Conservation (phyloP, 2,329 filamentous ascomycete genomes). For the Bipolaris cookei region DNA sequence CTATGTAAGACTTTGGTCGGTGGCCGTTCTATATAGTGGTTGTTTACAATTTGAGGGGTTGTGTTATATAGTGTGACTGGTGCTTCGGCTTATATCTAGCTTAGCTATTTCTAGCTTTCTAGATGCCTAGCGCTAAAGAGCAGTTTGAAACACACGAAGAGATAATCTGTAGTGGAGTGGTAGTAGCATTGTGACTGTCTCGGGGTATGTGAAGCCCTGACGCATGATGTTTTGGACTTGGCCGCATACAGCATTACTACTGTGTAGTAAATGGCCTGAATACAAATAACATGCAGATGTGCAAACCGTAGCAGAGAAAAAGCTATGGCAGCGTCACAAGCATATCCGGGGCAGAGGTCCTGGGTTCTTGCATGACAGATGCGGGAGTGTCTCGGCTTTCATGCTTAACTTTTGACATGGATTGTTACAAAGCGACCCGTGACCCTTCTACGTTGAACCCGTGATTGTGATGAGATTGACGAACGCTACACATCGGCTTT, state of each 20-base stretch:
- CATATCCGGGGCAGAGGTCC: not conserved
- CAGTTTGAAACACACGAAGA: no score
- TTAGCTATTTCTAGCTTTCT: no score
- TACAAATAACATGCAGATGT: not conserved
- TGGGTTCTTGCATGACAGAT: not conserved
- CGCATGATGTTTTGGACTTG: no score
- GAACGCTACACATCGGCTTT: not conserved
- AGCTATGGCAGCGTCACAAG: not conserved
- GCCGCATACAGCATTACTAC: no score
- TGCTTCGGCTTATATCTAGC: no score
- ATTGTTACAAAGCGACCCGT: not conserved
- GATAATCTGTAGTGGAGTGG: not conserved
- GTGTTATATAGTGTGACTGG: no score
- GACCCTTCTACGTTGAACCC: not conserved
- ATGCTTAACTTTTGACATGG: not conserved
- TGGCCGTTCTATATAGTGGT: no score
- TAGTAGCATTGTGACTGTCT: no score
- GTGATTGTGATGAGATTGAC: not conserved
- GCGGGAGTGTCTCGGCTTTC: not conserved
- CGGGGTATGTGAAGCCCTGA: no score
- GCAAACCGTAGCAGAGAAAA: not conserved
- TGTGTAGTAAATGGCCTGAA: not conserved
- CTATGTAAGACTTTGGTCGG: no score
- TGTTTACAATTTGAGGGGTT: no score
- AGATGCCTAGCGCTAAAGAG: no score